Conservation (phyloP, 495 filamentous ascomycete genomes). For the Polyplosphaeria fusca region DNA sequence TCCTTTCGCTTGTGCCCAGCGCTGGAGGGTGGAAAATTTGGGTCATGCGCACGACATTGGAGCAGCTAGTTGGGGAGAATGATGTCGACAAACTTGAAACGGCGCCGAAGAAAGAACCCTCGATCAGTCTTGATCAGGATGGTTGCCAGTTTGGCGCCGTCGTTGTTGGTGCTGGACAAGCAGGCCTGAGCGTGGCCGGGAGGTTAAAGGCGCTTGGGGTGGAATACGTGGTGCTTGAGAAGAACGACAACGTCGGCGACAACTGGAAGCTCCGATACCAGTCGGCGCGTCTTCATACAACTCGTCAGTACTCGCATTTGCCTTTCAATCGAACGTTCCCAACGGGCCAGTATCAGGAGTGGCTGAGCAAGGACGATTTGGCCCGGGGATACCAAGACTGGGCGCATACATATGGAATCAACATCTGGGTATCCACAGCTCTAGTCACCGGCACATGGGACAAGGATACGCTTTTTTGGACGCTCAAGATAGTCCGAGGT, state of each 20-base stretch:
- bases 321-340: constrained; percentile 43
- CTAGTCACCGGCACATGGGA: no score
- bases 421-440: no score
- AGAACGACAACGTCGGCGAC: constrained; percentile 38
- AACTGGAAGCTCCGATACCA: constrained; percentile 44
- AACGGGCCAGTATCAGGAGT: constrained; percentile 36
- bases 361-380: constrained; percentile 36
- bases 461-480: no score
- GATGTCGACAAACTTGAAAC: constrained; percentile 25
- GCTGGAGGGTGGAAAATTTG: no score
- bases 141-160: constrained; percentile 30
- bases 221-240: constrained; percentile 39
- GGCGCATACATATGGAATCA: no score
- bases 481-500: no score
- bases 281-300: constrained; percentile 40
- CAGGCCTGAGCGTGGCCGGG: constrained; percentile 40
- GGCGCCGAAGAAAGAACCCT: no score
- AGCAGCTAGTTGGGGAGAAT: constrained; percentile 20
- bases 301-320: constrained; percentile 36
- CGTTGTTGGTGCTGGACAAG: constrained; percentile 40
- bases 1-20: no score
- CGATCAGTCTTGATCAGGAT: background rate
- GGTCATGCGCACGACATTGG: no score
- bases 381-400: no score
- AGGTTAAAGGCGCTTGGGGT: constrained; percentile 42